Base-by-base conservation (phyloP, 2,329 filamentous ascomycete genomes). In the Aspergillus proliferans region DNA sequence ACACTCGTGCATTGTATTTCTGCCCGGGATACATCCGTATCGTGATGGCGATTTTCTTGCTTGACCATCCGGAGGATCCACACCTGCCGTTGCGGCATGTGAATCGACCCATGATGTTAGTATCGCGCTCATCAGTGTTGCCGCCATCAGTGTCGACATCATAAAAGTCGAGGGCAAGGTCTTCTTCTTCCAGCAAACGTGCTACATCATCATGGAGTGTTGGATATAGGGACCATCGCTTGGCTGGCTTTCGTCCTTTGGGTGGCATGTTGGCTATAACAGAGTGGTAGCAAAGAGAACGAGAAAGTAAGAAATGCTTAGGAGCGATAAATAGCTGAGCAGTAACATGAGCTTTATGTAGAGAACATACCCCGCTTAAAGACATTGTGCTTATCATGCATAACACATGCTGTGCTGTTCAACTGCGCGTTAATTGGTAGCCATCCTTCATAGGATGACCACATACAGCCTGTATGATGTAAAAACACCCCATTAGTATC, bases 1-100 rank as follows among this genome's bases (percentile, higher is more conserved):
- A 76, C 40, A 76, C 71, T 49, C 68, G 58, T 41, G 70, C 71
- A 54, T 75, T 76, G 53, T 76, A 76, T 59, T 56, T 56, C 34
- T 56, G 10, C 14, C 48, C 56, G 3, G 52, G 40, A 56, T 74
- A 75, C 56, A 70, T 60, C 19, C 71, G 65, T 40, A 76, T 73
- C 0, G 65, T 72, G 38, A 74, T 70, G 18, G 71, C 66, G 47
- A 74, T 68, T 52, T 52, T 61, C 50, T 65, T 70, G 63, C 72
- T 75, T 15, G 57, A 54, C 71, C 71, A 75, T 44, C 63, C 68
- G 6, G 21, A 49, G 1, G 55, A 50, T 3, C 3, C 8, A 52
- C 71, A 75, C 15, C 26, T 21, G 12, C 18, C 3, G 46, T 71
- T 74, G 10, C 21, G 50, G 51, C 71, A 75, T 18, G 43, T 52